Base-by-base conservation (phyloP, 441 rosid genomes). In the Erodium chrysanthum region DNA sequence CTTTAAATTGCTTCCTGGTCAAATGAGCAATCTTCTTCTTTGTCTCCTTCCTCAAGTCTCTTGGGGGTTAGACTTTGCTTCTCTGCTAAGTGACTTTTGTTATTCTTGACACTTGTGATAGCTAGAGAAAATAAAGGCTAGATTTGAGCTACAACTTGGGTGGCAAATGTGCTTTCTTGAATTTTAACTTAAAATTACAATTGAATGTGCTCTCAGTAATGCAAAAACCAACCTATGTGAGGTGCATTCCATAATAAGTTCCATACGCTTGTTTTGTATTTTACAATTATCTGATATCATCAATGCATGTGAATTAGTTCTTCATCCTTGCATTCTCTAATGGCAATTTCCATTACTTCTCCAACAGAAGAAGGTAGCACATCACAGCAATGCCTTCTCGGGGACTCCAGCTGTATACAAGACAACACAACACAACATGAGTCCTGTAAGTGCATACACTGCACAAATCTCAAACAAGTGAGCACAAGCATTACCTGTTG, bases 331-430 rank as follows among this genome's bases (percentile, higher is more conserved):
- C 98, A 93, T 67, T 86, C 92, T 78, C 93, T 84, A 5, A 93
- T 72, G 65, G 75, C 77, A 60, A 93, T 73, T 66, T 91, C 90
- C 89, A 93, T 76, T 48, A 76, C 71, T 56, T 78, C 64, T 3
- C 80, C 79, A 37, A 60, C 71, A 10, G 83, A 75, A 12, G 95
- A 82, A 59, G 89, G 91, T 67, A 89, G 77, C 20, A 89, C 80
- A 40, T 88, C 88, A 78, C 97, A 86, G 46, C 98, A 93, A 1
- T 91, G 93, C 74, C 98, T 76, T 74, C 96, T 88, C 0, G 93
- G 97, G 37, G 89, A 89, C 73, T 64, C 79, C 80, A 92, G 71
- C 97, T 92, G 78, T 71, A 72, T 11, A 4, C 65, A 71, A 67
- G 48, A 42, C 48, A 12, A 42, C 1, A 42, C 48, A 12, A 42